A percentile compares a stretch with the other conserved stretches of the same genome.
Evolutionary conservation across 208 protist genomes (phyloP).

Genomic region (Leishmania guyanensis): DNA sequence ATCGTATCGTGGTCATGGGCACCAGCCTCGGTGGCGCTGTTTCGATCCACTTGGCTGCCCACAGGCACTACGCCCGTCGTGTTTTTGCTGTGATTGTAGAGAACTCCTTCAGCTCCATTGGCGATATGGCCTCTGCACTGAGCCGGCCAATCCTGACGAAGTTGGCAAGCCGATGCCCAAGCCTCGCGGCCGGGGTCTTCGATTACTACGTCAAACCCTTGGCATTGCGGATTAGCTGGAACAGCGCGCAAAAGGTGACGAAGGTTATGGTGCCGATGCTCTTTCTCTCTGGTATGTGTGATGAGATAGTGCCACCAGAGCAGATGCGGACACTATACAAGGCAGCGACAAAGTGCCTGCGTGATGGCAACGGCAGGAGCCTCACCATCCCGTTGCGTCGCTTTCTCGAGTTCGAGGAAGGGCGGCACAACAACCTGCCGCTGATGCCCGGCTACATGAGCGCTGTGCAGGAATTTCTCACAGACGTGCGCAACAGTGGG

Average conservation of each 20-base stretch:
- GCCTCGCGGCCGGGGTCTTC: slow-evolving; percentile 42
- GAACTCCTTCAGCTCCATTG: slow-evolving; percentile 91
- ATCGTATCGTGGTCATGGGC: slow-evolving; percentile 87
- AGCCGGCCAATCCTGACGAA: slow-evolving; percentile 24
- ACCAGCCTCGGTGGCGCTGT: slow-evolving; percentile 91
- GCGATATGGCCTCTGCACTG: slow-evolving; percentile 74
- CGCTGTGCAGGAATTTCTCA: slow-evolving; percentile 65
- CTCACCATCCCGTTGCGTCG: slow-evolving; percentile 32
- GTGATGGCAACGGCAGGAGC: slow-evolving; percentile 21
- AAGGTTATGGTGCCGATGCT: slow-evolving; percentile 61
- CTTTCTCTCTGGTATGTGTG: slow-evolving; percentile 77
- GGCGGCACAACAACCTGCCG: slow-evolving; percentile 72
- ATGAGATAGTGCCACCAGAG: slow-evolving; percentile 86
- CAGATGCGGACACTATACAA: slow-evolving; percentile 82
- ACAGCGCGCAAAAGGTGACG: slow-evolving; percentile 48
- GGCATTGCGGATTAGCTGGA: slow-evolving; percentile 71
- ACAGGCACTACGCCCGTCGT: slow-evolving; percentile 39
- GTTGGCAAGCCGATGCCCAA: slow-evolving; percentile 20
- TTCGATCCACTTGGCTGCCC: slow-evolving; percentile 73
- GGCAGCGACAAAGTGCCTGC: slow-evolving; percentile 23
- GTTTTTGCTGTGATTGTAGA: slow-evolving; percentile 86
- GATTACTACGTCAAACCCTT: slow-evolving; percentile 82
- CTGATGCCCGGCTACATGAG: slow-evolving; percentile 60
- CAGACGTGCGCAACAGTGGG: slow-evolving; percentile 25
- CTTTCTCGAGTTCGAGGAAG: slow-evolving; percentile 74